These are phyloP conservation scores for Plasmopara halstedii DNA, from an alignment of 352 stramenopile species.

Conservation along the genomic window DNA sequence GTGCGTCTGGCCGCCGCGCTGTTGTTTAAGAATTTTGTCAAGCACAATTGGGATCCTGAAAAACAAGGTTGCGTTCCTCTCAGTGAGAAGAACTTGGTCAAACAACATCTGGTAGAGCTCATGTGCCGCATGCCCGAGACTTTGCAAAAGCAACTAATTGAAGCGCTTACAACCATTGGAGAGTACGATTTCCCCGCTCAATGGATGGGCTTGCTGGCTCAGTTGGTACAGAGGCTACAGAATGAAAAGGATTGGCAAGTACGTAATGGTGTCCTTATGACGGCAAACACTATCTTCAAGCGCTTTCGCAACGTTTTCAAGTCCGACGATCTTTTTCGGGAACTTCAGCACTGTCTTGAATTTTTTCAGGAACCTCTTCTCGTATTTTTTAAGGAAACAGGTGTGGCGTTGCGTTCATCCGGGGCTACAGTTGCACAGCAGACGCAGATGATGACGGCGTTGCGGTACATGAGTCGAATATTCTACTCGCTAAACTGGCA, in stretches of 20 bases:
- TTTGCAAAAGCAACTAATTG: constrained; percentile 94
- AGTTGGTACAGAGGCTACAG: constrained; percentile 92
- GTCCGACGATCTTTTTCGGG: constrained; percentile 90
- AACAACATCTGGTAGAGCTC: constrained; percentile 97
- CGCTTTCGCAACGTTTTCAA: constrained; percentile 94
- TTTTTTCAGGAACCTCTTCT: constrained; percentile 84
- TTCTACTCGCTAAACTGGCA: constrained; percentile 99
- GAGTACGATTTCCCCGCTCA: constrained; percentile 95
- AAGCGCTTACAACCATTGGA: constrained; percentile 95
- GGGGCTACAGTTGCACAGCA: constrained; percentile 40
- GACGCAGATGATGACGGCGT: constrained; percentile 56
- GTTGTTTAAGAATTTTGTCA: constrained; percentile 98
- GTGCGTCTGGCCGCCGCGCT: constrained; percentile 67
- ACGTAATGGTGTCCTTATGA: constrained; percentile 95
- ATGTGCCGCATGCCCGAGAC: constrained; percentile 94
- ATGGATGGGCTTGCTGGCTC: constrained; percentile 93
- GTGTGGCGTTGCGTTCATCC: constrained; percentile 35
- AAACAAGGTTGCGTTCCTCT: constrained; percentile 62
- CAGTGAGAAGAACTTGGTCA: constrained; percentile 91
- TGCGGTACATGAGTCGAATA: constrained; percentile 94
- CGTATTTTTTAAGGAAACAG: constrained; percentile 70
- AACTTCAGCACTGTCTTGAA: constrained; percentile 95
- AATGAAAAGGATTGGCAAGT: constrained; percentile 86
- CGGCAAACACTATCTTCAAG: constrained; percentile 98
- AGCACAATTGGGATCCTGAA: constrained; percentile 94